phyloP scores from a whole-genome alignment of 352 stramenopile species.

The Pythium aphanidermatum region DNA sequence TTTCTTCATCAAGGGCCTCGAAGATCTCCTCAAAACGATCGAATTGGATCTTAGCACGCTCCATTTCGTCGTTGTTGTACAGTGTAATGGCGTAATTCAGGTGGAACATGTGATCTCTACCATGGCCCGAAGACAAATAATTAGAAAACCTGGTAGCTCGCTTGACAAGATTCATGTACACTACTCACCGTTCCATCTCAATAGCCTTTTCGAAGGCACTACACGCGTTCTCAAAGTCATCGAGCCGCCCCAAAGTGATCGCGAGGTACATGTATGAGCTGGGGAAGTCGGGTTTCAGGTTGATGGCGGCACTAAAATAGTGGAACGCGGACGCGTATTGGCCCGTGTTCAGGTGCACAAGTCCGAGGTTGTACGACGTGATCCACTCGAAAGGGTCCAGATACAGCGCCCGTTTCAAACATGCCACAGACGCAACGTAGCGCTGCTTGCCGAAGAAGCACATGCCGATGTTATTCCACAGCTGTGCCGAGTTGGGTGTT shows the following conservation, averaged over 20 bases:
- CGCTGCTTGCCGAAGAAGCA: constrained; percentile 93
- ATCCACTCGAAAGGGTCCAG: constrained; percentile 95
- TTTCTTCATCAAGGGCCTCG: constrained; percentile 59
- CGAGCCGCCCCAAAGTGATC: constrained; percentile 82
- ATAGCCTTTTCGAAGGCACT: constrained; percentile 90
- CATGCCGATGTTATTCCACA: constrained; percentile 96
- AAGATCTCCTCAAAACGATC: constrained; percentile 82
- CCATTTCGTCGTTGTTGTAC: constrained; percentile 88
- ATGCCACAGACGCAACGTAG: constrained; percentile 83
- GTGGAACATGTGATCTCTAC: constrained; percentile 81
- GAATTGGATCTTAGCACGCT: constrained; percentile 79
- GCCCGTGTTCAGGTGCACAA: constrained; percentile 90
- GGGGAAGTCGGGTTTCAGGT: constrained; percentile 84
- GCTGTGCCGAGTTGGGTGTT: constrained; percentile 88
- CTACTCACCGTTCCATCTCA: constrained; percentile 70
- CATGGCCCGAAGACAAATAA: neutral
- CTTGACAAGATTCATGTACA: too few species aligned
- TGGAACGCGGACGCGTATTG: constrained; percentile 93
- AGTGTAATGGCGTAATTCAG: constrained; percentile 88
- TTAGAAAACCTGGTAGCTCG: too few species aligned
- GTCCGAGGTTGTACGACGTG: constrained; percentile 91
- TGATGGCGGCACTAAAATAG: constrained; percentile 88
- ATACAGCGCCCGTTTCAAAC: constrained; percentile 90
- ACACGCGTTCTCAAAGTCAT: constrained; percentile 91
- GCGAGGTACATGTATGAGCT: constrained; percentile 92